phyloP scores from a whole-genome alignment of 129 eudicot genomes.

The Glebionis coronaria region DNA sequence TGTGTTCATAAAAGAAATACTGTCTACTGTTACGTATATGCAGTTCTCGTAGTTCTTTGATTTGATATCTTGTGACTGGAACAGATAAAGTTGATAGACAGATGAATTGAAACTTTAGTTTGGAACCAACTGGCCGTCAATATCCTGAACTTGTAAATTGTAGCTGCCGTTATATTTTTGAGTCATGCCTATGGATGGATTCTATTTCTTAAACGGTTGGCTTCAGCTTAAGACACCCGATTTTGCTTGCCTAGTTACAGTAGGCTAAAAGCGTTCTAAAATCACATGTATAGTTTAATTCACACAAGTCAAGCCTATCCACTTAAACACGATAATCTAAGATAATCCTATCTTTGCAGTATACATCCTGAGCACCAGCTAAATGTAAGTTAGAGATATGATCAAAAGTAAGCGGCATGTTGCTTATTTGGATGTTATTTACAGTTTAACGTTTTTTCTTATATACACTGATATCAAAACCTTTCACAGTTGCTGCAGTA shows the following conservation, averaged over 20 bases:
- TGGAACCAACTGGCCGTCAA: not conserved
- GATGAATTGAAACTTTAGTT: conserved; percentile 18
- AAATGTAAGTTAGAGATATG: not conserved
- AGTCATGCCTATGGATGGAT: too few species aligned
- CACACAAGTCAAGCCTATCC: too few species aligned
- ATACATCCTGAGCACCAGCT: too few species aligned
- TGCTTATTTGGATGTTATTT: not conserved
- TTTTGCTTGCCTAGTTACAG: too few species aligned
- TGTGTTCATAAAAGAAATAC: conserved; percentile 1
- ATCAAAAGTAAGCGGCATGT: not conserved
- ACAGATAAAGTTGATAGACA: not conserved
- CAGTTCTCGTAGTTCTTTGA: conserved; percentile 15
- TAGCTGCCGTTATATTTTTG: too few species aligned
- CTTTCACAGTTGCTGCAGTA: not conserved
- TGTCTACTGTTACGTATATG: not conserved
- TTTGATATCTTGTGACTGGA: conserved; percentile 4
- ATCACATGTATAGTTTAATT: too few species aligned
- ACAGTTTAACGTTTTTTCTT: conserved; percentile 3
- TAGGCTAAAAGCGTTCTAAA: too few species aligned
- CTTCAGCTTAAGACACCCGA: too few species aligned
- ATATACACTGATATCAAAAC: not conserved
- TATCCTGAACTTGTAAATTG: not conserved
- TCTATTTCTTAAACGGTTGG: too few species aligned
- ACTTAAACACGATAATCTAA: too few species aligned
- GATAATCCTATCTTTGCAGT: too few species aligned